Percentiles rank a stretch among this genome's conserved stretches.
phyloP scores from a whole-genome alignment of 1,139 yeast genomes.

The Yamadazyma sp. region DNA sequence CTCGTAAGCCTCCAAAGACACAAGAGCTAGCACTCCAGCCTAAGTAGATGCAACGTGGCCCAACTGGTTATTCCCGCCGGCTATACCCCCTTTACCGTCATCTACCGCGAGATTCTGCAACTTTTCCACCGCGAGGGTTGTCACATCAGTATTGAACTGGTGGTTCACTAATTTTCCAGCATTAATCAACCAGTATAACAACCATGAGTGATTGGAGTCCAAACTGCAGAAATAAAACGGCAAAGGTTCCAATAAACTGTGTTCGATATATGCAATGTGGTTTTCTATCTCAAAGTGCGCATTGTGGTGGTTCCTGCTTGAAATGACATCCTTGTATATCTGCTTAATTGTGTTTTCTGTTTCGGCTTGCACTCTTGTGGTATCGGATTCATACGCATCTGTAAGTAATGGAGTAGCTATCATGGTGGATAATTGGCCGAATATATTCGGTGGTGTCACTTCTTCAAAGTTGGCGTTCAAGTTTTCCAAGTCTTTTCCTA shows the following conservation, averaged over 20 bases:
- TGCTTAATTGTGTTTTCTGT: slow-evolving; percentile 34
- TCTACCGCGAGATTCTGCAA: slow-evolving; percentile 28
- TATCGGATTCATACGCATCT: slow-evolving; percentile 27
- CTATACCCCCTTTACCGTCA: slow-evolving; percentile 65
- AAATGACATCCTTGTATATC: slow-evolving; percentile 22
- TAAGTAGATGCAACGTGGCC: slow-evolving; percentile 88
- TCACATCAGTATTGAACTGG: slow-evolving; percentile 10
- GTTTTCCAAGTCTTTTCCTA: slow-evolving; percentile 15
- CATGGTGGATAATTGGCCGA: slow-evolving; percentile 15
- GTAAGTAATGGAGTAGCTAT: slow-evolving; percentile 15
- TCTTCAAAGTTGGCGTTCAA: slow-evolving; percentile 16
- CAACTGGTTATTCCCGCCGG: slow-evolving; percentile 79
- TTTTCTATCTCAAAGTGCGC: slow-evolving; percentile 16
- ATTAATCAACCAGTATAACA: slow-evolving; percentile 80
- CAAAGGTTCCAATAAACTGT: slow-evolving; percentile 25
- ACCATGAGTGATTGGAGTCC: slow-evolving; percentile 93
- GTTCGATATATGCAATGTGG: slow-evolving; percentile 18
- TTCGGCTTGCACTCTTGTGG: slow-evolving; percentile 41
- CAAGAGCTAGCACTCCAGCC: slow-evolving; percentile 69
- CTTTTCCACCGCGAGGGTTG: slow-evolving; percentile 14
- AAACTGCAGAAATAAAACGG: slow-evolving; percentile 50
- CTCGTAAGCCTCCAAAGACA: slow-evolving; percentile 48
- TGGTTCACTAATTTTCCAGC: slow-evolving; percentile 24
- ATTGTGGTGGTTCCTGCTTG: slow-evolving; percentile 12
- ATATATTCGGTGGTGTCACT: slow-evolving; percentile 15